A percentile compares a stretch with the other conserved stretches of the same genome.
phyloP scores from a whole-genome alignment of 805 yeast genomes.

The Metschnikowia amazonensis region DNA sequence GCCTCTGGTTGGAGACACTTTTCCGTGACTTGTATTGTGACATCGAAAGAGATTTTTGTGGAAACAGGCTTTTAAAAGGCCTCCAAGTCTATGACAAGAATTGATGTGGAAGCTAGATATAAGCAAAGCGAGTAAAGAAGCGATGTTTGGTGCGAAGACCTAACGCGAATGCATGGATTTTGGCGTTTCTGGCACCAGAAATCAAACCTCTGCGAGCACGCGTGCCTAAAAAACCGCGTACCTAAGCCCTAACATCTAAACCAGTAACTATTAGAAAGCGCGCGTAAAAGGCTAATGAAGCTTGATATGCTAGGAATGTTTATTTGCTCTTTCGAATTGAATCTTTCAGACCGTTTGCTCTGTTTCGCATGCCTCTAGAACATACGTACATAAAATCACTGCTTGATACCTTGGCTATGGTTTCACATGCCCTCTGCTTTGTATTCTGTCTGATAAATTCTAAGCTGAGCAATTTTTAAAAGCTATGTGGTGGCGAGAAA shows the following conservation, averaged over 20 bases:
- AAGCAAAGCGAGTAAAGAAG: not conserved
- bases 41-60: not conserved
- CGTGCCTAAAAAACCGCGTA: not conserved
- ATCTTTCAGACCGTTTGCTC: not conserved
- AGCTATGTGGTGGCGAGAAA: no score
- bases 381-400: no score
- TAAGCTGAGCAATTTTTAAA: no score
- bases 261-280: not conserved
- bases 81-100: not conserved
- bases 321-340: not conserved
- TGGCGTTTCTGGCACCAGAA: not conserved
- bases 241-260: not conserved
- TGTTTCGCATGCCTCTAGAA: no score
- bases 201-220: not conserved
- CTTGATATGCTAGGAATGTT: not conserved
- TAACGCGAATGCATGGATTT: constrained; percentile 1
- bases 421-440: no score
- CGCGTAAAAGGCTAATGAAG: not conserved
- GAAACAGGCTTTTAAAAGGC: no score
- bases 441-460: no score
- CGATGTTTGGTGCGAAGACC: not conserved
- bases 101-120: not conserved
- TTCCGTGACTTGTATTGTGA: constrained; percentile 14
- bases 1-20: constrained; percentile 20
- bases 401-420: no score